Percentiles rank a stretch among this genome's conserved stretches.
These are phyloP conservation scores for Aurantiochytrium sp. DNA, from an alignment of 108 stramenopile genomes.

Conservation along the genomic window DNA sequence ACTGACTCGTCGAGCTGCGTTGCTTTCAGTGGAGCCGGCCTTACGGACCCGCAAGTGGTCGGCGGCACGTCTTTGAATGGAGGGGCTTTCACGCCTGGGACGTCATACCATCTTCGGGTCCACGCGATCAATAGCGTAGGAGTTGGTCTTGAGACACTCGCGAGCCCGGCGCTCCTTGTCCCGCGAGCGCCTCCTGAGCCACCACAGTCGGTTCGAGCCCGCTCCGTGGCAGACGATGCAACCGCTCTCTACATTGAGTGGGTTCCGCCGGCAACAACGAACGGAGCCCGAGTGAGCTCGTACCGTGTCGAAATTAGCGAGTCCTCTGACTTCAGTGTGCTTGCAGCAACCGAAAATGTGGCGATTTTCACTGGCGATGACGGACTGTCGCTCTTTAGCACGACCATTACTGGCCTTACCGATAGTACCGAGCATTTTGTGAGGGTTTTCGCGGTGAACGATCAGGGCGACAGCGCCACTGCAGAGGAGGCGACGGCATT, in stretches of 20 bases:
- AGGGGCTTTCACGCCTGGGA: constrained; percentile 28
- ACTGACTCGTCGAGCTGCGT: neutral
- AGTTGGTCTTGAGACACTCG: constrained; percentile 33
- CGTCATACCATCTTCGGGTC: constrained; percentile 60
- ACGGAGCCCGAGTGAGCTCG: constrained; percentile 32
- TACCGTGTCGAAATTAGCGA: neutral
- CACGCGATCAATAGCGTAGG: constrained; percentile 51
- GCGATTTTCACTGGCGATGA: neutral
- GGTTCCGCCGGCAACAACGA: constrained; percentile 28
- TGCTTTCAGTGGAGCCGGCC: neutral
- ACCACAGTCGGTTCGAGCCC: constrained; percentile 31
- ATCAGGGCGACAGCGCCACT: constrained; percentile 37
- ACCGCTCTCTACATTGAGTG: constrained; percentile 37
- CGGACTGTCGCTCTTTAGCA: constrained; percentile 14
- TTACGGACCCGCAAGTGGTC: neutral
- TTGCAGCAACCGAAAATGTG: neutral
- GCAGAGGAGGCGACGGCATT: neutral
- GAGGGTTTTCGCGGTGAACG: constrained; percentile 43
- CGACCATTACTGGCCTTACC: constrained; percentile 31
- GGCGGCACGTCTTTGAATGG: neutral
- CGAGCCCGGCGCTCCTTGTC: constrained; percentile 33
- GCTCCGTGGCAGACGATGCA: constrained; percentile 30
- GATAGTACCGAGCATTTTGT: constrained; percentile 46
- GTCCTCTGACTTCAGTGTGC: neutral
- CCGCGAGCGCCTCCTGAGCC: constrained; percentile 36